Percentiles rank a stretch among this genome's conserved stretches.
These are phyloP conservation scores for Bolboschoenus planiculmis DNA, from an alignment of 176 grass and related monocot genomes.

Conservation along the genomic window DNA sequence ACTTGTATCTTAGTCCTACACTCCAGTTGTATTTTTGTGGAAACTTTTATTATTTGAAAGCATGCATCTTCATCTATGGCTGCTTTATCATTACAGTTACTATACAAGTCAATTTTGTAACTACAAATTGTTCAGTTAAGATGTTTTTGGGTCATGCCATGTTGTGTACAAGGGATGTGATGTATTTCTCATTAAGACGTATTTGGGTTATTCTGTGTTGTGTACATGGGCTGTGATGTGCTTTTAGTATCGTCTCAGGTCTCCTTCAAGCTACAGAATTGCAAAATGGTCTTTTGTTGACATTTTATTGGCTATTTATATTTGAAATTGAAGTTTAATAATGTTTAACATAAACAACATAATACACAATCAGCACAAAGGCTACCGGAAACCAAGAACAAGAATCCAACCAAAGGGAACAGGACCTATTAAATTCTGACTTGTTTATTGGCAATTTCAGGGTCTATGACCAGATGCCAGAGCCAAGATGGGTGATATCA, in stretches of 20 bases:
- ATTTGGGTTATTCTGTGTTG: neutral
- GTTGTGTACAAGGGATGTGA: neutral
- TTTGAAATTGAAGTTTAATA: neutral
- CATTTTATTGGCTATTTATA: neutral
- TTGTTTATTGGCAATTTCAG: slow-evolving; percentile 15
- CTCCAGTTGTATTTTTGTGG: neutral
- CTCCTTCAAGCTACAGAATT: neutral
- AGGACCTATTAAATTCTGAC: neutral
- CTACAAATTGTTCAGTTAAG: neutral
- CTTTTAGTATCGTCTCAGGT: neutral
- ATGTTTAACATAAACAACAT: neutral
- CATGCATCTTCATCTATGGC: neutral
- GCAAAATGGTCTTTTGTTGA: neutral
- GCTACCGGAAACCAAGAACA: neutral
- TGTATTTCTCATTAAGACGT: neutral
- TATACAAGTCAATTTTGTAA: neutral
- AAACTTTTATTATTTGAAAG: neutral
- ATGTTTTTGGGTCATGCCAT: neutral
- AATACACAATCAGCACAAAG: neutral
- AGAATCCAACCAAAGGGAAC: neutral
- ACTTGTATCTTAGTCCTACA: neutral
- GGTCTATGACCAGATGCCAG: slow-evolving; percentile 97
- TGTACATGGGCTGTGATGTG: neutral
- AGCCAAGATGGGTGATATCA: slow-evolving; percentile 90
- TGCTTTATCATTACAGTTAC: neutral